These are phyloP conservation scores for Salix arbutifolia DNA, from an alignment of 345 rosid genomes.

Conservation along the genomic window DNA sequence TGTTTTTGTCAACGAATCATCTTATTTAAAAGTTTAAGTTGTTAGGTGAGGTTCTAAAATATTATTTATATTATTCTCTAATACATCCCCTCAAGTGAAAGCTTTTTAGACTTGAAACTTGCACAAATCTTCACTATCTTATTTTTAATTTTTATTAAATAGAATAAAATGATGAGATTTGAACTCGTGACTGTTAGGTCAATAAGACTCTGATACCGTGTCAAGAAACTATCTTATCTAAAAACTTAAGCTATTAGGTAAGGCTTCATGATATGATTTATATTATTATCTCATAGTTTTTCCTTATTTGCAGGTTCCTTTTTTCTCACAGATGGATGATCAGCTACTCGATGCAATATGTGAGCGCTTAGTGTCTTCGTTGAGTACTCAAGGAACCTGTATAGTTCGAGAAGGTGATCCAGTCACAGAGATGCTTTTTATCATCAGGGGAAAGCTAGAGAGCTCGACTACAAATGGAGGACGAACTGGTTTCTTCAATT, in stretches of 20 bases:
- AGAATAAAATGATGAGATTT: too few species aligned
- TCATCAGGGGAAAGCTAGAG: slow-evolving; percentile 79
- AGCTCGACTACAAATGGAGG: slow-evolving; percentile 96
- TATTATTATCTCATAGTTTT: background rate
- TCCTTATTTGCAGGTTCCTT: slow-evolving; percentile 61
- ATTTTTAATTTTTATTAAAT: too few species aligned
- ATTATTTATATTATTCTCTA: too few species aligned
- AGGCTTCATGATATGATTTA: too few species aligned
- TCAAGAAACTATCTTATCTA: too few species aligned
- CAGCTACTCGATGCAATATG: slow-evolving; percentile 94
- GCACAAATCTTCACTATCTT: too few species aligned
- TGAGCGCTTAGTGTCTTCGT: slow-evolving; percentile 74
- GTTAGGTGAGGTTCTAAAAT: rapidly evolving
- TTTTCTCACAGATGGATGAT: slow-evolving; percentile 96
- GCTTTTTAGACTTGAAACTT: rapidly evolving
- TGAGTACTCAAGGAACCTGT: slow-evolving; percentile 74
- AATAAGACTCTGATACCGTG: too few species aligned
- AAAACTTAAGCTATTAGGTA: too few species aligned
- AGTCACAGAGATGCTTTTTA: slow-evolving; percentile 84
- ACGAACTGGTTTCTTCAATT: slow-evolving; percentile 86
- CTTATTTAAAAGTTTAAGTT: too few species aligned
- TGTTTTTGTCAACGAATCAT: too few species aligned
- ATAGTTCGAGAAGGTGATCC: slow-evolving; percentile 96
- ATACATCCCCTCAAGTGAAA: too few species aligned
- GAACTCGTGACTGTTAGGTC: too few species aligned